A percentile compares a stretch with the other conserved stretches of the same genome.
Evolutionary conservation across 2,329 filamentous ascomycete genomes (phyloP).

Genomic region (Gyromitra esculenta): DNA sequence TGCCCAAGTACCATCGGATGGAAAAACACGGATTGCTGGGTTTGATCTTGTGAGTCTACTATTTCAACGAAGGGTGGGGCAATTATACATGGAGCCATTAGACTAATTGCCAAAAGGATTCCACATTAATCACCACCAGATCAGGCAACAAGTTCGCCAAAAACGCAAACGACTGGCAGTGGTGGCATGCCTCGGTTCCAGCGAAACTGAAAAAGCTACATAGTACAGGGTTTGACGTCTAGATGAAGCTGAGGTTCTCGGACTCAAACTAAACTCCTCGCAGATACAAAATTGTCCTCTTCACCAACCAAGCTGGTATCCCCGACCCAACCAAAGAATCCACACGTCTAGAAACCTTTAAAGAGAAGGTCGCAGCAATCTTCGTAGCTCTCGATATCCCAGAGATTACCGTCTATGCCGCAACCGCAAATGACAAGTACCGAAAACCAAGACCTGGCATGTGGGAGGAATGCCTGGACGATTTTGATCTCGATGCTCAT

Average conservation of each 20-base stretch:
- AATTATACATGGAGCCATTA: not conserved
- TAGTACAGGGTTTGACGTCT: slow-evolving; percentile 69
- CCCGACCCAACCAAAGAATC: slow-evolving; percentile 75
- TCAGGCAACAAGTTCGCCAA: slow-evolving; percentile 82
- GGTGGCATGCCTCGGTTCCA: slow-evolving; percentile 83
- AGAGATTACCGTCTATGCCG: slow-evolving; percentile 78
- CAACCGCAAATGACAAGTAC: slow-evolving; percentile 81
- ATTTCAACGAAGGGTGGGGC: not conserved
- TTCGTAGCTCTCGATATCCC: slow-evolving; percentile 79
- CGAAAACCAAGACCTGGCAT: slow-evolving; percentile 89
- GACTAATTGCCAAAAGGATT: slow-evolving; percentile 70
- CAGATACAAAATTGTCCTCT: slow-evolving; percentile 78
- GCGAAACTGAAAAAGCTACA: slow-evolving; percentile 73
- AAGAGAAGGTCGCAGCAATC: slow-evolving; percentile 77
- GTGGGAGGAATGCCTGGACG: slow-evolving; percentile 76
- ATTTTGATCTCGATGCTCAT: slow-evolving; percentile 67
- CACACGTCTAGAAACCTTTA: slow-evolving; percentile 79
- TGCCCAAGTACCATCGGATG: slow-evolving; percentile 39
- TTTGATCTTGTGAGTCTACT: slow-evolving; percentile 70
- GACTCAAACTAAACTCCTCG: not conserved
- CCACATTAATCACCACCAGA: slow-evolving; percentile 80
- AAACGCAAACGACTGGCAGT: slow-evolving; percentile 85
- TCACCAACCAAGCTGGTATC: slow-evolving; percentile 90
- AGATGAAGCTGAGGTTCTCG: too few relatives aligned
- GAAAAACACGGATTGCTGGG: slow-evolving; percentile 67